Evolutionary conservation across 1,284 basidiomycete species (phyloP), one percentile per base, ranked within the genome.

Genomic region (Grifola frondosa): DNA sequence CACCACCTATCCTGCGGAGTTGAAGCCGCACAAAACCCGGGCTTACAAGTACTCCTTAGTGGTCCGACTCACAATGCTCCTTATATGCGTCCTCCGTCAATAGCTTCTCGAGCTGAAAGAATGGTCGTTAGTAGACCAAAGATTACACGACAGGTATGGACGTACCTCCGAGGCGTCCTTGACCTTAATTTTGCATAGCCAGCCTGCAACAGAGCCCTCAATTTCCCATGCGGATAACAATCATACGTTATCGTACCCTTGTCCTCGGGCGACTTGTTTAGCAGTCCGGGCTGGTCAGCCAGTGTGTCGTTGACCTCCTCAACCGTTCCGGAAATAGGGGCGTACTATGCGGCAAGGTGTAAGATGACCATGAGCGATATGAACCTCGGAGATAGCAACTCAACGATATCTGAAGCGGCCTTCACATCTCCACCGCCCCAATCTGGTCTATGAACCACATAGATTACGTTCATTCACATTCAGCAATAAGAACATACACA

Each of bases 381-480:
- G 22, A 25, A 38, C 48, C 33, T 23, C 10, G 15, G 13, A 44
- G 32, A 35, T 32, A 31, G 36, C 21, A 47, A 58, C 76, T 76
- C 50, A 65, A 88, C 88, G 63, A 97, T 96, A 66, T 97, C 95
- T 6, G 94, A 97, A 24, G 94, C 93, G 30, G 95, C 93, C 69
- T 99, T 99, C 52, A 99, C 96, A 55, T 97, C 71, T 99, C 96
- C 20, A 99, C 93, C 6, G 93, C 91, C 42, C 97, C 96, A 61
- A 98, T 91, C 57, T 88, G 74, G 45, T 94, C 96, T 97, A 30
- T 28, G 25, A 13, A 17, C 7, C 10, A 34, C n/a, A n/a, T n/a
- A 41, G 31, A 44, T 37, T 12, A 20, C 15, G 11, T 7, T 23
- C 1, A 30, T n/a, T 13, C 10, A 32, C n/a, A 9, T 26, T 7